phyloP scores from a whole-genome alignment of 352 stramenopile genomes.

The Poterioochromonas sp. region DNA sequence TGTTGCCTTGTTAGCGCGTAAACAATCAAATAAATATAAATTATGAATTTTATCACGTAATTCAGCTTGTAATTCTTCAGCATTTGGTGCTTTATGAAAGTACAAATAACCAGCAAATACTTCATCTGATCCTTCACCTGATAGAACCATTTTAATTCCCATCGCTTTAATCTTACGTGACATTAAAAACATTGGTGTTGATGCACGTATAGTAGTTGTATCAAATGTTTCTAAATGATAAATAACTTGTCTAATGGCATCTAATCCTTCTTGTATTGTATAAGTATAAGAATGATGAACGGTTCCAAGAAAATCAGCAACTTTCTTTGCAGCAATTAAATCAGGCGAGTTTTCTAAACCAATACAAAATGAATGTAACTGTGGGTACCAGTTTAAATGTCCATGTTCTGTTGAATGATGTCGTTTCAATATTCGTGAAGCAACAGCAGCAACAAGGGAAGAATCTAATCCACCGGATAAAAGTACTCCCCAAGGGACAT shows the following conservation, averaged over 20 bases:
- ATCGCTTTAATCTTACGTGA: slow-evolving; percentile 98
- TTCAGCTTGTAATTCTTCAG: slow-evolving; percentile 54
- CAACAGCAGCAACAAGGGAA: slow-evolving; percentile 91
- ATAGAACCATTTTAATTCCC: slow-evolving; percentile 99
- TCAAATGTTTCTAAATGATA: slow-evolving; percentile 96
- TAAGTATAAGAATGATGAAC: slow-evolving; percentile 98
- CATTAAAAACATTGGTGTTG: slow-evolving; percentile 99
- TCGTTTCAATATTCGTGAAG: slow-evolving; percentile 71
- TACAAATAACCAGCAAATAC: slow-evolving; percentile 98
- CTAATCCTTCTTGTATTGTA: slow-evolving; percentile 93
- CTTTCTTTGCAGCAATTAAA: slow-evolving; percentile 82
- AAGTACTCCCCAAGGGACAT: slow-evolving; percentile 95
- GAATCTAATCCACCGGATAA: slow-evolving; percentile 94
- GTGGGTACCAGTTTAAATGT: slow-evolving; percentile 48
- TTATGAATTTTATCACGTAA: slow-evolving; percentile 84
- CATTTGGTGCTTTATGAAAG: slow-evolving; percentile 97
- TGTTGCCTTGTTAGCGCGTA: slow-evolving; percentile 96
- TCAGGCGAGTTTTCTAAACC: slow-evolving; percentile 89
- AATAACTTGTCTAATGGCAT: slow-evolving; percentile 90
- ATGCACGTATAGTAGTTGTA: slow-evolving; percentile 91
- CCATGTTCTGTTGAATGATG: slow-evolving; percentile 56
- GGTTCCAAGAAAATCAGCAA: slow-evolving; percentile 91
- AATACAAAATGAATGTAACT: slow-evolving; percentile 95
- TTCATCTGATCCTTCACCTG: slow-evolving; percentile 93
- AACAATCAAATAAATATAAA: slow-evolving; percentile 96